Conservation (phyloP, 2,329 filamentous ascomycete genomes). For the Tolypocladium amazonense region DNA sequence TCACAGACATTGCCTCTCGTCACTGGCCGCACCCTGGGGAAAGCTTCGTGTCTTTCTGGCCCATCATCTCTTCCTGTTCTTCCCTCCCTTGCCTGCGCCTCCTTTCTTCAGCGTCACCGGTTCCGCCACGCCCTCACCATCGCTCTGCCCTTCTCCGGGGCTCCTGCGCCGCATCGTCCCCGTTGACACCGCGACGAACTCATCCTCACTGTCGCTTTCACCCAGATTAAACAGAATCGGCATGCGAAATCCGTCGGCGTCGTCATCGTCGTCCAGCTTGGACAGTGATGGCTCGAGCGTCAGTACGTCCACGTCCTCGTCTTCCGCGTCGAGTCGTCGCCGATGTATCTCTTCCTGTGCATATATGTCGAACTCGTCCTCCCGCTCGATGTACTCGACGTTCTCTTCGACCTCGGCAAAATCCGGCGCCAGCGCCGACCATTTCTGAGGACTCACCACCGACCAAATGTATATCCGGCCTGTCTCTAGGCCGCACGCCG, state of each 20-base stretch:
- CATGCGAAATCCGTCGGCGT: slow-evolving; percentile 67
- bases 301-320: slow-evolving; percentile 86
- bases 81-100: slow-evolving; percentile 21
- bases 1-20: background rate
- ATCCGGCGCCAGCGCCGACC: slow-evolving; percentile 93
- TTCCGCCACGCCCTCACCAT: slow-evolving; percentile 41
- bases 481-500: slow-evolving; percentile 84
- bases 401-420: slow-evolving; percentile 98
- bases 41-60: background rate
- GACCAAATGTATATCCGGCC: slow-evolving; percentile 95
- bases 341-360: slow-evolving; percentile 91
- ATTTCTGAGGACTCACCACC: slow-evolving; percentile 87
- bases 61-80: slow-evolving; percentile 28
- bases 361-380: slow-evolving; percentile 98
- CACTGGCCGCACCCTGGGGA: background rate
- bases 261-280: slow-evolving; percentile 48
- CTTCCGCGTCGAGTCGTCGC: slow-evolving; percentile 78
- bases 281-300: slow-evolving; percentile 58
- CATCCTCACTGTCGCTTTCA: slow-evolving; percentile 92
- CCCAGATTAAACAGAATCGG: slow-evolving; percentile 88
- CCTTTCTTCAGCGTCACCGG: slow-evolving; percentile 27
- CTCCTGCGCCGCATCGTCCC: slow-evolving; percentile 85
- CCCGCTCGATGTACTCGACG: slow-evolving; percentile 86
- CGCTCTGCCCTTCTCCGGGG: slow-evolving; percentile 61
- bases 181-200: slow-evolving; percentile 56